Percentiles rank a stretch among this genome's conserved stretches.
phyloP scores from a whole-genome alignment of 495 filamentous ascomycete species.

The Copromyces sp. region DNA sequence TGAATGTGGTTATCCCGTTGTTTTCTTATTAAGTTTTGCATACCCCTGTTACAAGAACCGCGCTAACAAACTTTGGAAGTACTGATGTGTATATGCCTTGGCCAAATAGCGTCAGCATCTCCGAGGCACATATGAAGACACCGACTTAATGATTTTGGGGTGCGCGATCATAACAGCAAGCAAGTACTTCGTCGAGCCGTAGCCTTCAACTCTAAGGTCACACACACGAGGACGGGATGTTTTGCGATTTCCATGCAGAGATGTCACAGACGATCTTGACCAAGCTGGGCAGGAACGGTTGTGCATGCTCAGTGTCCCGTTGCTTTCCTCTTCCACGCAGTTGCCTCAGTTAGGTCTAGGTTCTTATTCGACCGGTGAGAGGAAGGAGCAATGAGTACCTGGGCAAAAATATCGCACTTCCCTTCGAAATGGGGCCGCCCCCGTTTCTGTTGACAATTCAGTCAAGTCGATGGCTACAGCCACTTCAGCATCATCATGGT shows the following conservation, averaged over 20 bases:
- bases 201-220: too few relatives aligned
- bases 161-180: background rate
- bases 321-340: background rate
- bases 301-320: background rate
- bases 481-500: background rate
- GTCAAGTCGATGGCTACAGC: background rate
- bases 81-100: background rate
- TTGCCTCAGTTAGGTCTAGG: background rate
- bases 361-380: background rate
- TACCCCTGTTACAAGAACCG: too few relatives aligned
- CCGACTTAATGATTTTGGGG: too few relatives aligned
- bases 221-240: too few relatives aligned
- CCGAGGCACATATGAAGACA: background rate
- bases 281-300: background rate
- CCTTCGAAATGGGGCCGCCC: background rate
- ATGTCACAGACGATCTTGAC: background rate
- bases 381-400: background rate
- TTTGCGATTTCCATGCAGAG: background rate
- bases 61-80: too few relatives aligned
- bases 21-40: too few relatives aligned
- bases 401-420: background rate
- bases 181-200: background rate
- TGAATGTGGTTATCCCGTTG: too few relatives aligned
- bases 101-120: background rate
- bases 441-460: background rate